Evolutionary conservation across 1,139 yeast species (phyloP), one percentile per base, ranked within the genome.

Genomic region (Diutina mesorugosa): DNA sequence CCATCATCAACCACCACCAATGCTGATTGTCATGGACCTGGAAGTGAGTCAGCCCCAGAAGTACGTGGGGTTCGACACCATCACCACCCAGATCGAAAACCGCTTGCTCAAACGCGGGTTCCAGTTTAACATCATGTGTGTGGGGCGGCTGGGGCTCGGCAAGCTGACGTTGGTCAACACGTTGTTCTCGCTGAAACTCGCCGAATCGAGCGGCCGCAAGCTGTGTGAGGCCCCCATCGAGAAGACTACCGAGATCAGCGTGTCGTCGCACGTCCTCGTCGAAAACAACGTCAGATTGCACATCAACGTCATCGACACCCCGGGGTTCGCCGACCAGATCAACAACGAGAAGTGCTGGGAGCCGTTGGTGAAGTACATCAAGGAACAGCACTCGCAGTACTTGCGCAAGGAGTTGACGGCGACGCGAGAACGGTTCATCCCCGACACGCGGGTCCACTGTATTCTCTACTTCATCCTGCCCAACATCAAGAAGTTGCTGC

Each of bases 341-440:
- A 90, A 93, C 73, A 93, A 93, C 72, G 96, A 90, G 66, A 87
- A 87, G 71, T 93, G 91, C 66, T 93, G 98, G 98, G 98, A 93
- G 64, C 97, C 97, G 54, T 85, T 93, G 64, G 86, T 91, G 64
- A 90, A 90, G 72, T 91, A 91, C 72, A 90, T 93, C 69, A 90
- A 91, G 74, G 99, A 93, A 70, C 99, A 93, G 74, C 96, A 93
- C 71, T 87, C 96, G 45, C 87, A 86, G 66, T 93, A 88, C 69
- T 79, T 93, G 69, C 86, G 98, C 72, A 89, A 89, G 71, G 99
- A 93, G 73, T 84, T 93, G 69, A 93, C 97, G 45, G 98, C 99
- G 6, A 91, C 89, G 67, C 85, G 99, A 71, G 98, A 91, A 66
- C 82, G 81, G 70, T 74, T 78, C 66, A 87, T 91, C 60, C 80